A percentile compares a stretch with the other conserved stretches of the same genome.
These are phyloP conservation scores for Pseudevernia furfuracea DNA, from an alignment of 495 filamentous ascomycete species.

Conservation along the genomic window DNA sequence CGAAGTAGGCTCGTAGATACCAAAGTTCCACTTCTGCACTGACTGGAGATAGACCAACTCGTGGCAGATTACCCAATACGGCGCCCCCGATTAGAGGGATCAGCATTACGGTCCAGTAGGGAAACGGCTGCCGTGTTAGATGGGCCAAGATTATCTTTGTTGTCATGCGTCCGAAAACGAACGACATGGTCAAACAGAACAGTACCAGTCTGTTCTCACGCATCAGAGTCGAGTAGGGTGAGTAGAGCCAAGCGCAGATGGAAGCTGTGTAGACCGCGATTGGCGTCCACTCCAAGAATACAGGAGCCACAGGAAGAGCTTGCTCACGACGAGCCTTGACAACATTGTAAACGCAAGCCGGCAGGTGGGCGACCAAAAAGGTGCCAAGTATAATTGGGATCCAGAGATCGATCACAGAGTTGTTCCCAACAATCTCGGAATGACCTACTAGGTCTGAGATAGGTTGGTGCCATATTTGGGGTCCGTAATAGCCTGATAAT, in stretches of 20 bases:
- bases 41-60: constrained; percentile 59
- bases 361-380: constrained; percentile 75
- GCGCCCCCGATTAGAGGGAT: constrained; percentile 78
- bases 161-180: constrained; percentile 99
- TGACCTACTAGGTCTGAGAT: constrained; percentile 58
- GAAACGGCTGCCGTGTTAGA: constrained; percentile 86
- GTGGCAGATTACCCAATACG: constrained; percentile 72
- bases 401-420: constrained; percentile 80
- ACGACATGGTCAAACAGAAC: constrained; percentile 87
- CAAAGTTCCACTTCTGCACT: constrained; percentile 55
- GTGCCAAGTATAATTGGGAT: constrained; percentile 62
- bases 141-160: constrained; percentile 99
- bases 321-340: constrained; percentile 62
- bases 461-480: constrained; percentile 74
- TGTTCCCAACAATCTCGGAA: constrained; percentile 51
- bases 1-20: constrained; percentile 76
- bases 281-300: constrained; percentile 92
- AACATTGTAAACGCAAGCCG: constrained; percentile 73
- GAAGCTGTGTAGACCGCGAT: constrained; percentile 71
- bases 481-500: constrained; percentile 77
- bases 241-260: constrained; percentile 77
- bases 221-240: constrained; percentile 72
- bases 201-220: constrained; percentile 77
- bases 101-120: constrained; percentile 90
- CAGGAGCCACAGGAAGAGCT: constrained; percentile 67